These are phyloP conservation scores for Symbiotaphrina buchneri DNA, from an alignment of 495 filamentous ascomycete species.

Conservation along the genomic window DNA sequence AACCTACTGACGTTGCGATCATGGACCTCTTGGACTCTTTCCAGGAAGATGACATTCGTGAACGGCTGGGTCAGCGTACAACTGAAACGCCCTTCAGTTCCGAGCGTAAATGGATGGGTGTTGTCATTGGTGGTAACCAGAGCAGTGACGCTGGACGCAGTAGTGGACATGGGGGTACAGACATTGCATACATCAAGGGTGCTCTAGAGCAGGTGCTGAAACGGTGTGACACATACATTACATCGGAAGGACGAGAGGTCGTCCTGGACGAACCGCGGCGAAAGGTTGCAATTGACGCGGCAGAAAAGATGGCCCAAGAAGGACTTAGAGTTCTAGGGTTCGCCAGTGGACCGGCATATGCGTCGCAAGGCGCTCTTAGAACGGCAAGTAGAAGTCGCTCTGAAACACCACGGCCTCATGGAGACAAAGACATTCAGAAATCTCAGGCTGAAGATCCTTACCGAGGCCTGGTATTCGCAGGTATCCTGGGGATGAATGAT, in stretches of 20 bases:
- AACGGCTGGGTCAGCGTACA: constrained; percentile 53
- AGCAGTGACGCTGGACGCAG: constrained; percentile 12
- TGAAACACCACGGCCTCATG: not conserved
- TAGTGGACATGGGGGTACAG: constrained; percentile 19
- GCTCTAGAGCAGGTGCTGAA: constrained; percentile 73
- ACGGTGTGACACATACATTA: constrained; percentile 77
- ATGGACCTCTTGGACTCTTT: constrained; percentile 79
- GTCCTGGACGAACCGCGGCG: constrained; percentile 61
- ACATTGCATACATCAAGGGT: constrained; percentile 85
- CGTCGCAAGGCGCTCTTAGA: no score
- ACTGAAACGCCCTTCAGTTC: constrained; percentile 89
- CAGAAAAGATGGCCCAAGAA: constrained; percentile 73
- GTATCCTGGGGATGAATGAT: constrained; percentile 91
- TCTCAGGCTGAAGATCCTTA: constrained; percentile 49
- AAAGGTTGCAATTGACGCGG: constrained; percentile 54
- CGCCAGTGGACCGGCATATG: constrained; percentile 43
- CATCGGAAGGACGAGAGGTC: constrained; percentile 67
- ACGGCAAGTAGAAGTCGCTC: not conserved
- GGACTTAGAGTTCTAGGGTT: constrained; percentile 86
- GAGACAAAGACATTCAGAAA: constrained; percentile 7
- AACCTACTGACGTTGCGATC: constrained; percentile 91
- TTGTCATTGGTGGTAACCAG: constrained; percentile 42
- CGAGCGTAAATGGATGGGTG: constrained; percentile 97
- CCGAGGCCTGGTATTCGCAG: constrained; percentile 67
- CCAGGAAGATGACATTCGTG: constrained; percentile 73